Conservation (phyloP, 306 rosid genomes). For the Corylus americana region DNA sequence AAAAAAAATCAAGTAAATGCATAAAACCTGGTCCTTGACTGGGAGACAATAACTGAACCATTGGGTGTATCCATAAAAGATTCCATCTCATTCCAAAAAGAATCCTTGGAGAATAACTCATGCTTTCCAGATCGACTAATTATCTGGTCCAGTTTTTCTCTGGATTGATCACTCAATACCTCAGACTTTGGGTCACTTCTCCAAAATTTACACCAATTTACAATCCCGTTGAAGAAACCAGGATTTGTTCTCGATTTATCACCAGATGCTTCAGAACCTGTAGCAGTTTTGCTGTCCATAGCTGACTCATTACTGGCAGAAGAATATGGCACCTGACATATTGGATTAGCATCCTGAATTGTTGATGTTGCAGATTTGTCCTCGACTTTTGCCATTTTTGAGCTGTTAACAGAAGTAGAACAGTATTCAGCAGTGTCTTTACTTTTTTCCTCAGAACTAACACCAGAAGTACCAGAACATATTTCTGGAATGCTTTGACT, state of each 20-base stretch:
- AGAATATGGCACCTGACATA: conserved; percentile 27
- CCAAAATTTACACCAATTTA: conserved; percentile 49
- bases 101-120: conserved; percentile 48
- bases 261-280: conserved; percentile 25
- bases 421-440: not conserved
- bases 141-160: conserved; percentile 28
- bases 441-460: conserved; percentile 35
- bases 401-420: conserved; percentile 4
- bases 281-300: conserved; percentile 33
- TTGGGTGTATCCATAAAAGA: conserved; percentile 55
- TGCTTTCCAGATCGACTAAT: conserved; percentile 26
- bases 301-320: conserved; percentile 29
- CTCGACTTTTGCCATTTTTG: conserved; percentile 29
- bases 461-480: conserved; percentile 13
- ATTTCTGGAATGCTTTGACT: conserved; percentile 36
- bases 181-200: conserved; percentile 29
- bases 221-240: conserved; percentile 42
- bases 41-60: conserved; percentile 55
- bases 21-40: conserved; percentile 74
- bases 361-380: conserved; percentile 31
- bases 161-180: conserved; percentile 34
- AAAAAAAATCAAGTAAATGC: conserved; percentile 8
- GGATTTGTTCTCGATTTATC: conserved; percentile 25
- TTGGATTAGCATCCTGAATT: conserved; percentile 41
- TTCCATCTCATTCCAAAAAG: conserved; percentile 72